Base-by-base conservation (phyloP, 306 rosid species). In the Casuarina glauca region DNA sequence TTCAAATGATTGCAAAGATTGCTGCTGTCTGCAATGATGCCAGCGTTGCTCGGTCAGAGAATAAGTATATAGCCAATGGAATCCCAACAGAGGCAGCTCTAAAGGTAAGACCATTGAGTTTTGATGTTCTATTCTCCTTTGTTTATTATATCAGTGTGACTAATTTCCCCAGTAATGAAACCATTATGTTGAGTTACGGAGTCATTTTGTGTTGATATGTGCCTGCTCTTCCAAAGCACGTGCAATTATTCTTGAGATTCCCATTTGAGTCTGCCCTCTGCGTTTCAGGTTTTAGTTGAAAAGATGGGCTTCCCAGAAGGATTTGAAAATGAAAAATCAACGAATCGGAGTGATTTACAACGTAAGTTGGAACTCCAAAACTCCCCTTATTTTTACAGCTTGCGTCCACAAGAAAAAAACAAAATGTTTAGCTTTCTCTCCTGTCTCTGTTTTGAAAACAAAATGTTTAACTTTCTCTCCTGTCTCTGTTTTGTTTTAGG, bases 291-390 rank as follows among this genome's bases (percentile, higher is more conserved):
- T 82, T 79, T 94, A 73, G 98, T 90, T 66, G 98, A 92, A 80
- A 94, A 94, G 89, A 94, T 92, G 96, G 97, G 98, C 54, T 86
- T 83, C 71, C 92, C 97, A 63, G 88, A 89, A 76, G 93, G 83
- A 74, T 79, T 72, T 42, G 45, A 48, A 36, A 46, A 53, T 70
- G 83, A 19, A 9, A 78, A 4, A 72, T 79, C 82, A 6, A 71
- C 90, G 50, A 70, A 70, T 75, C 19, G 77, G 45, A 74, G 61
- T 32, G 81, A 80, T 74, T 67, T 85, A 13, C 84, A 90, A 36
- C 87, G 98, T 94, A 86, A 74, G 93, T 85, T 51, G 12, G 72
- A 54, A 26, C 32, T 36, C 41, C 36, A 49, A 20, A 57, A 60
- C 70, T 74, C 9, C 68, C 26, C 38, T 76, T 75, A 68, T 74